Base-by-base conservation (phyloP, 2,329 filamentous ascomycete genomes). In the Aspergillus niger region DNA sequence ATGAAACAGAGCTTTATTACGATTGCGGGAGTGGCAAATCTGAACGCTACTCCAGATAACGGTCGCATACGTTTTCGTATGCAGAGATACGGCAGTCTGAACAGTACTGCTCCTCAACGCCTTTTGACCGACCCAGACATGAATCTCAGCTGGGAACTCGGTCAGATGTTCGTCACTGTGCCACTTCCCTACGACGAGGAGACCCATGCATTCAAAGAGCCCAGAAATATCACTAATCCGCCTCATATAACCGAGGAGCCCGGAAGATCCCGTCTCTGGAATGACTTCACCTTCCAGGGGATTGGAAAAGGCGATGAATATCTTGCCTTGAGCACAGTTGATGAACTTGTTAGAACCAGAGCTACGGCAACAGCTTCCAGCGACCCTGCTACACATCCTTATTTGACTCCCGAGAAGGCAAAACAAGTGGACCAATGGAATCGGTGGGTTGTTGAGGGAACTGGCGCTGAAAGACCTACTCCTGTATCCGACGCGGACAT, bases 231-330 rank as follows among this genome's bases (percentile, higher is more conserved):
- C 15, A 30, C 50, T 3, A 44, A 63, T 11, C 70, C 71, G 4
- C 64, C 64, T 24, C 58, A 43, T 4, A 57, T 65, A 8, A 67
- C 62, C 11, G 58, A 56, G 13, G 63, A 67, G 17, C 57, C 67
- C 24, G 69, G 66, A 13, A 57, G 58, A 10, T 73, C 74, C 5
- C 69, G 65, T 8, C 59, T 75, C 15, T 77, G 75, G 75, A 63
- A 63, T 24, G 63, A 69, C 54, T 72, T 69, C 55, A 65, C 63
- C 8, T 76, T 74, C 55, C 59, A 65, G 24, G 68, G 70, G 52
- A 62, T 77, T n/a, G 75, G 75, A 8, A 67, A 70, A 28, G 63
- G 63, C 6, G 65, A 64, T 7, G 68, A 69, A 22, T 67, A 67
- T 26, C 49, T 62, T 24, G 59, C 60, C 2, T 36, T 69, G 41